These are phyloP conservation scores for Dothideomycetidae sp. DNA, from an alignment of 2,329 filamentous ascomycete genomes.

Conservation along the genomic window DNA sequence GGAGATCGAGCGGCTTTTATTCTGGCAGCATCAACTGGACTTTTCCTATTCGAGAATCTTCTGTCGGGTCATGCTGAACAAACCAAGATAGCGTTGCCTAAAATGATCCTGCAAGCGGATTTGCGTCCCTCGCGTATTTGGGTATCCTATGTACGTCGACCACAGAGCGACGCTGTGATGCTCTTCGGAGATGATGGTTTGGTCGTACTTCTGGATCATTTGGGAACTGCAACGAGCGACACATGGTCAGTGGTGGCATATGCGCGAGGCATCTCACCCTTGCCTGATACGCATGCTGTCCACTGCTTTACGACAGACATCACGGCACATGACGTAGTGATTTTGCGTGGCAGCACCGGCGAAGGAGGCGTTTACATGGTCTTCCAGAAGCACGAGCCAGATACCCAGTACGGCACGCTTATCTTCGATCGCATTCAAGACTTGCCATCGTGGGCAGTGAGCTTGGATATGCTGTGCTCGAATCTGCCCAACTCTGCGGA, in stretches of 20 bases:
- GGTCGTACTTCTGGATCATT: not conserved
- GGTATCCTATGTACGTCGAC: not conserved
- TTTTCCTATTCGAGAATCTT: constrained; percentile 8
- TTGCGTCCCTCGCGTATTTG: not conserved
- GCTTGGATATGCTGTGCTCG: constrained; percentile 33
- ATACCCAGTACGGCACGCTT: constrained; percentile 21
- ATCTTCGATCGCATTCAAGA: constrained; percentile 11
- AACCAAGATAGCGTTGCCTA: constrained; percentile 21
- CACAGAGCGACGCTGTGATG: not conserved
- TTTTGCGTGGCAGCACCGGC: not conserved
- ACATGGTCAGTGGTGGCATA: no score
- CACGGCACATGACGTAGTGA: not conserved
- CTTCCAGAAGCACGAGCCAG: constrained; percentile 21
- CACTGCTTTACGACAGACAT: not conserved
- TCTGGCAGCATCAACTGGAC: constrained; percentile 6
- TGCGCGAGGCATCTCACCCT: not conserved
- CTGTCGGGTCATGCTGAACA: constrained; percentile 3
- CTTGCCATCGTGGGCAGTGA: constrained; percentile 48
- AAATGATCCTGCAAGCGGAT: constrained; percentile 29
- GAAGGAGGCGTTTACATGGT: not conserved
- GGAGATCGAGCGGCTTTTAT: constrained; percentile 10
- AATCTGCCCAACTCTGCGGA: constrained; percentile 15
- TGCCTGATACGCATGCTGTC: not conserved
- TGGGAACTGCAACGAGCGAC: not conserved
- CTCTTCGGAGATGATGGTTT: not conserved